Conservation (phyloP, 2,329 filamentous ascomycete genomes). For the Fusarium fracticaudum region DNA sequence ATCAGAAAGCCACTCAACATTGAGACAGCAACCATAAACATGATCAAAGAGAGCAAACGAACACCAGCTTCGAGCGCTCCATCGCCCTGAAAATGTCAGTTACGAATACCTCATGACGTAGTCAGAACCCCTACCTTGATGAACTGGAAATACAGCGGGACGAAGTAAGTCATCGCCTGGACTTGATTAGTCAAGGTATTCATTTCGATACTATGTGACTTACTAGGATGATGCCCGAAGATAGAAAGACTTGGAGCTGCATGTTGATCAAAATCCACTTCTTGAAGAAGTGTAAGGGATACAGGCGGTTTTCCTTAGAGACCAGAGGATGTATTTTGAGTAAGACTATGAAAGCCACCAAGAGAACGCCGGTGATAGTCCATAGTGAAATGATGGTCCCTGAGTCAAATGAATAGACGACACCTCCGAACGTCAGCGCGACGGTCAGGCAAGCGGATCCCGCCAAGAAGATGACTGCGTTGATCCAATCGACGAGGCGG, state of each 20-base stretch:
- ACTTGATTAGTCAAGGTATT: accelerated
- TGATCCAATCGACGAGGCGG: not conserved
- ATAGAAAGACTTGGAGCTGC: not conserved
- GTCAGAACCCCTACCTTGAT: not conserved
- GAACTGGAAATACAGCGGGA: not conserved
- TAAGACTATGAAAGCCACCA: not conserved
- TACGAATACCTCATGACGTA: accelerated
- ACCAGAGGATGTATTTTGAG: not conserved
- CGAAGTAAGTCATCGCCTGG: not conserved
- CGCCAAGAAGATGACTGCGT: not conserved
- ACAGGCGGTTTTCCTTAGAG: not conserved
- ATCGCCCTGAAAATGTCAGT: not conserved
- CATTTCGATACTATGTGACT: accelerated
- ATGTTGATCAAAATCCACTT: not conserved
- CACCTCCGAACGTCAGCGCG: not conserved
- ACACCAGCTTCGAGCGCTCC: not conserved
- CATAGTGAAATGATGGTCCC: not conserved
- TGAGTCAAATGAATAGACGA: not conserved
- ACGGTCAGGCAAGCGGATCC: not conserved
- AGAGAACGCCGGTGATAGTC: not conserved
- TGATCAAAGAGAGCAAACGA: not conserved
- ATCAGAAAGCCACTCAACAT: not conserved
- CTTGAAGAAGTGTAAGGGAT: not conserved
- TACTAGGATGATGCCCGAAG: not conserved
- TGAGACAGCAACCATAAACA: not conserved